Percentiles rank a stretch among this genome's conserved stretches.
Conservation (phyloP, 768 basidiomycete genomes). For the Gymnopilus dilepis region DNA sequence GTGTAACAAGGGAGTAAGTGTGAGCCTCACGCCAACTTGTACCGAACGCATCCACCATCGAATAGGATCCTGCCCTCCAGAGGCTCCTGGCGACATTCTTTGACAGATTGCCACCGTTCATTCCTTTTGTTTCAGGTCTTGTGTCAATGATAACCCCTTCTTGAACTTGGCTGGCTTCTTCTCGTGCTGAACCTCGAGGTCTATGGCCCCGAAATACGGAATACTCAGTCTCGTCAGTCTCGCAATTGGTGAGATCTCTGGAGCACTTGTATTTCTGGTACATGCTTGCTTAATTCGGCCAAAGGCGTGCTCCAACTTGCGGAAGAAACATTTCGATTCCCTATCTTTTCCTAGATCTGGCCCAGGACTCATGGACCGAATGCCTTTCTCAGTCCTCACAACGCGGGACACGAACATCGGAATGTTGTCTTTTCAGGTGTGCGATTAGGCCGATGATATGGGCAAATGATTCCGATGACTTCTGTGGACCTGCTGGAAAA, state of each 20-base stretch:
- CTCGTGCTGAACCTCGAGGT: neutral
- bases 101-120: neutral
- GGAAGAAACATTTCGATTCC: neutral
- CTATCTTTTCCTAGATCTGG: neutral
- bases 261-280: conserved; percentile 2
- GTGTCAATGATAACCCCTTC: neutral
- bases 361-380: neutral
- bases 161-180: neutral
- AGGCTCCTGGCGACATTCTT: neutral
- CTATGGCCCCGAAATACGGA: neutral
- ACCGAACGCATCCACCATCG: neutral
- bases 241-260: conserved; percentile 53
- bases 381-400: conserved; percentile 15
- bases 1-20: conserved; percentile 1
- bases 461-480: neutral
- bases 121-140: neutral
- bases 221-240: neutral
- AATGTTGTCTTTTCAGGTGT: conserved; percentile 4
- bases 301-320: neutral
- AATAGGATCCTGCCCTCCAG: neutral
- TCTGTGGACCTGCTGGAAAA: conserved; percentile 5
- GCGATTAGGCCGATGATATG: neutral
- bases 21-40: conserved; percentile 10
- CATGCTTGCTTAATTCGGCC: neutral
- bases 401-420: neutral